Percentiles rank a stretch among this genome's conserved stretches.
Conservation (phyloP, 2,329 filamentous ascomycete genomes). For the Fusarium drepaniforme region DNA sequence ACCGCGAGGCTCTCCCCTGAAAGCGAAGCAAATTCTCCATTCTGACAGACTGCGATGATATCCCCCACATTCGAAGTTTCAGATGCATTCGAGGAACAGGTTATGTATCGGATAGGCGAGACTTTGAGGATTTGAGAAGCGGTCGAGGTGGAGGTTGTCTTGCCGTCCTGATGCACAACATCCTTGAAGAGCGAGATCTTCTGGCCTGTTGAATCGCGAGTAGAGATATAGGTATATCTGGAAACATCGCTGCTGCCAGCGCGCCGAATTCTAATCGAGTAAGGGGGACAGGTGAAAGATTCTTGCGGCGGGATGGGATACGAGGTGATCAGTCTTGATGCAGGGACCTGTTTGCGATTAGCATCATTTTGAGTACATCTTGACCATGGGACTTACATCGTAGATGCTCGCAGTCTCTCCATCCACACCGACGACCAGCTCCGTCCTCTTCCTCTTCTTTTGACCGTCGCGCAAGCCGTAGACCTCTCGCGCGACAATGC, state of each 20-base stretch:
- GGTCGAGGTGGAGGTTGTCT: constrained; percentile 63
- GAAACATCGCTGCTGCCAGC: constrained; percentile 61
- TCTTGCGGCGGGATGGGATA: constrained; percentile 76
- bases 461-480: constrained; percentile 68
- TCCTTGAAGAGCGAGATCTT: constrained; percentile 73
- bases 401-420: constrained; percentile 76
- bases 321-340: constrained; percentile 72
- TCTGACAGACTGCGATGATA: constrained; percentile 68
- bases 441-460: constrained; percentile 73
- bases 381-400: constrained; percentile 60
- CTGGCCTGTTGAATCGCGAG: constrained; percentile 58
- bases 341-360: constrained; percentile 62
- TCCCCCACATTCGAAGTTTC: constrained; percentile 46
- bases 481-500: constrained; percentile 71
- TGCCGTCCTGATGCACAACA: constrained; percentile 62
- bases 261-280: constrained; percentile 67
- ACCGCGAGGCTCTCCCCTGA: constrained; percentile 63
- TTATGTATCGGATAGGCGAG: constrained; percentile 52
- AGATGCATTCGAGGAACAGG: constrained; percentile 45
- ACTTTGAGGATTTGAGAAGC: constrained; percentile 56
- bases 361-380: not conserved
- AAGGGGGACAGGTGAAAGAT: constrained; percentile 71
- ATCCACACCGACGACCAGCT: constrained; percentile 73
- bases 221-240: constrained; percentile 73
- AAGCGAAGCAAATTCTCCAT: constrained; percentile 72